These are phyloP conservation scores for Sporisorium graminicola DNA, from an alignment of 1,284 basidiomycete genomes.

Conservation along the genomic window DNA sequence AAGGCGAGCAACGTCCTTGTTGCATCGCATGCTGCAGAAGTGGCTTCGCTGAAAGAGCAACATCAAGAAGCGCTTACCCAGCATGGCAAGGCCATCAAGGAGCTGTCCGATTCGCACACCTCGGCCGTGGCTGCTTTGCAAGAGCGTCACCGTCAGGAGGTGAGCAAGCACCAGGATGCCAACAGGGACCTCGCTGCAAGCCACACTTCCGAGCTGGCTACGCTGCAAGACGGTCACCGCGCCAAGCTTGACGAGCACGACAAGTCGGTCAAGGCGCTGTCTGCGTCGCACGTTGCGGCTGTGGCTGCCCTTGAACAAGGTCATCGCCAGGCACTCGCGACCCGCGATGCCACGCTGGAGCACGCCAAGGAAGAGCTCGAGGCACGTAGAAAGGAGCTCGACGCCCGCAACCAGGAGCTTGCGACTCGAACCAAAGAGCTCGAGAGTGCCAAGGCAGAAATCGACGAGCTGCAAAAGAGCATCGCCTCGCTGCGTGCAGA, in stretches of 20 bases:
- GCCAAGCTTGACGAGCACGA: slow-evolving; percentile 22
- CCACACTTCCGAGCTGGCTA: slow-evolving; percentile 21
- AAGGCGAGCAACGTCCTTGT: slow-evolving; percentile 14
- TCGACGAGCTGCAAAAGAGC: slow-evolving; percentile 40
- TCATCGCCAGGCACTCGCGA: slow-evolving; percentile 30
- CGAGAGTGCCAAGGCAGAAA: slow-evolving; percentile 26
- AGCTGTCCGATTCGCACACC: slow-evolving; percentile 14
- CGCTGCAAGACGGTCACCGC: slow-evolving; percentile 22
- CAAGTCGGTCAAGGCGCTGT: slow-evolving; percentile 22
- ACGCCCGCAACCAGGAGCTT: slow-evolving; percentile 8
- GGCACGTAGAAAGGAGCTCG: slow-evolving; percentile 14
- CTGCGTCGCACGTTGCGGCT: slow-evolving; percentile 17
- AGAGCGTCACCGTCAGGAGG: slow-evolving; percentile 10
- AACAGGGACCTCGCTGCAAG: slow-evolving; percentile 15
- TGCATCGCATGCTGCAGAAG: slow-evolving; percentile 16
- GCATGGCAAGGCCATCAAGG: slow-evolving; percentile 19
- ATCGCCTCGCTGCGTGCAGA: slow-evolving; percentile 35
- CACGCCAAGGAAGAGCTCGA: slow-evolving; percentile 17
- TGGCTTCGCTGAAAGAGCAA: slow-evolving; percentile 14
- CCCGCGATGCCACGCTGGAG: slow-evolving; percentile 22
- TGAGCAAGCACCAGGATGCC: slow-evolving; percentile 12
- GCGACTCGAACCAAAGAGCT: slow-evolving; percentile 28
- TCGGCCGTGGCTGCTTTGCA: slow-evolving; percentile 16
- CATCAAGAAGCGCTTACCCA: slow-evolving; percentile 8
- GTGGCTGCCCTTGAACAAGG: slow-evolving; percentile 25